phyloP scores from a whole-genome alignment of 208 protist species.

The Trypanosoma melophagium region DNA sequence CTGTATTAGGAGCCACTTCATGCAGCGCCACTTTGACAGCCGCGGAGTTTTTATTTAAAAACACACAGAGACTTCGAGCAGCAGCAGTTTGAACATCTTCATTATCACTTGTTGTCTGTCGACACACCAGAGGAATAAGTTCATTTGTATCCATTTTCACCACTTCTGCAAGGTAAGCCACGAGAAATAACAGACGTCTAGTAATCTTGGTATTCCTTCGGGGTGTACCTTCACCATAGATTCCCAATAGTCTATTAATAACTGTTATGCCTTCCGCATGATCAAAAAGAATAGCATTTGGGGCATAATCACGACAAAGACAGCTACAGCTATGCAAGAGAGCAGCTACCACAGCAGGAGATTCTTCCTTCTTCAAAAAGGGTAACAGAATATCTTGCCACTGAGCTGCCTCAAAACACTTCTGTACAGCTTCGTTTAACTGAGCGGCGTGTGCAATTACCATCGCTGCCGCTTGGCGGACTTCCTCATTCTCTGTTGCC shows the following conservation, averaged over 20 bases:
- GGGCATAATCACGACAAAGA: slow-evolving; percentile 54
- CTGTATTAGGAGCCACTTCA: slow-evolving; percentile 32
- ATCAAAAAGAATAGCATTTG: slow-evolving; percentile 47
- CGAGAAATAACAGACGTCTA: slow-evolving; percentile 49
- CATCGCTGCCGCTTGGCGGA: slow-evolving; percentile 29
- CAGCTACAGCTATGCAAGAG: slow-evolving; percentile 69
- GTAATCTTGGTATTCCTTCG: slow-evolving; percentile 36
- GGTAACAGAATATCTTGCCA: slow-evolving; percentile 28
- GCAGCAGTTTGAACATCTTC: slow-evolving; percentile 42
- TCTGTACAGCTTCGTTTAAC: slow-evolving; percentile 64
- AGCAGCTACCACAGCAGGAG: slow-evolving; percentile 34
- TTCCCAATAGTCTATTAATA: slow-evolving; percentile 1
- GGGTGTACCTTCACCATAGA: not conserved
- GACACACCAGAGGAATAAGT: slow-evolving; percentile 31
- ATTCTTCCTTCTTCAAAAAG: slow-evolving; percentile 22
- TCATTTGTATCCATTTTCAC: slow-evolving; percentile 35
- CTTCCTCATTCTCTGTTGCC: slow-evolving; percentile 16
- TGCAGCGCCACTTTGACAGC: slow-evolving; percentile 32
- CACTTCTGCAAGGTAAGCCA: slow-evolving; percentile 45
- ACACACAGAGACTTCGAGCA: slow-evolving; percentile 34
- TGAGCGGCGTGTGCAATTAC: slow-evolving; percentile 55
- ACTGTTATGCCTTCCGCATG: slow-evolving; percentile 36
- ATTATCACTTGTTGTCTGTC: slow-evolving; percentile 12
- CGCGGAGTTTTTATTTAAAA: slow-evolving; percentile 34
- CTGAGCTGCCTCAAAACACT: slow-evolving; percentile 37